Evolutionary conservation across 176 grass and related monocot genomes (phyloP), one percentile per base, ranked within the genome.

Genomic region (Thalia dealbata): DNA sequence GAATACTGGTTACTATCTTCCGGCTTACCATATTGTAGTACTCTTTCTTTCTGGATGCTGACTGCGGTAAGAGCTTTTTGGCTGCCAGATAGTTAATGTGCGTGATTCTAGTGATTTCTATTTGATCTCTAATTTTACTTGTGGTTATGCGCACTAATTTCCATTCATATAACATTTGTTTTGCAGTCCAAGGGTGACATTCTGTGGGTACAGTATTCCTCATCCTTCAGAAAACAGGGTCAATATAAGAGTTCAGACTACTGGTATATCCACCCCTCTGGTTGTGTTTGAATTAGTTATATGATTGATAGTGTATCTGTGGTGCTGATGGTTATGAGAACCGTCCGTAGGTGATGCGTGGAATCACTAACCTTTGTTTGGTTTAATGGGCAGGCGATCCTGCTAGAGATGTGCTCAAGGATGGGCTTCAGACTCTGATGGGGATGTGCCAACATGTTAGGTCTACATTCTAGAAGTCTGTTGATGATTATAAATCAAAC

Each of bases 151-250:
- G 61, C 64, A 73, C 30, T 8, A 15, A 48, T 74, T 59, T 66
- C 0, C 28, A 45, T 9, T 50, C 81, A 71, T 54, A 81, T 61
- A 68, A 68, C 14, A 38, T 4, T 1, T 79, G 76, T 64, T 3
- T 80, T 51, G 70, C 85, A 97, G 89, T 71, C 84, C 89, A 88
- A 97, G 80, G 85, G 92, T 92, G 54, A 78, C 75, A 54, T 90
- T 92, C 70, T 92, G 87, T 78, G 93, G 89, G 61, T 92, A 92
- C 68, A 96, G 78, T 78, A 92, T 96, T 63, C 89, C 87, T 50
- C 93, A 92, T 90, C 89, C 89, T 70, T 80, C 84, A 25, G 89
- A 96, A 65, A 96, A 88, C 54, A 92, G 88, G 71, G 81, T 91
- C 76, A 90, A 96, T 75, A 90, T 90, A 83, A 87, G 87, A 88